A percentile compares a stretch with the other conserved stretches of the same genome.
Evolutionary conservation across 1,284 basidiomycete species (phyloP).

Genomic region (Ceratobasidium papillatum): DNA sequence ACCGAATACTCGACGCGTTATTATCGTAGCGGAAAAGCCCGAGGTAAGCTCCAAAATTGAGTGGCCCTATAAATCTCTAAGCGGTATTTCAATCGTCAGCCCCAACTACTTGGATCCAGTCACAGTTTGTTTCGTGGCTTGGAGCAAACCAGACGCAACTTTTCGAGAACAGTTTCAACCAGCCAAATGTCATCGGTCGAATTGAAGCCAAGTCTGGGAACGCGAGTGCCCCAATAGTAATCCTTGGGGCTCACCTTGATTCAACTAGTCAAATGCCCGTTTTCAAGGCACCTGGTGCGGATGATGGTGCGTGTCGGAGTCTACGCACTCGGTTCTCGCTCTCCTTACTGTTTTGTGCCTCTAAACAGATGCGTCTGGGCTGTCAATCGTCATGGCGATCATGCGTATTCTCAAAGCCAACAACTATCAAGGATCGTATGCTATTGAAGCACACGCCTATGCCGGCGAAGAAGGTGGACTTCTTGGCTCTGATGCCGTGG

Average conservation of each 20-base stretch:
- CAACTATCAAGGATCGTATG: slow-evolving; percentile 32
- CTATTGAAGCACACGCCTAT: slow-evolving; percentile 38
- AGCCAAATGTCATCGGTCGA: slow-evolving; percentile 37
- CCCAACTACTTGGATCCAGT: slow-evolving; percentile 39
- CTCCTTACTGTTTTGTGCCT: neutral
- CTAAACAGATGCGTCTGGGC: slow-evolving; percentile 42
- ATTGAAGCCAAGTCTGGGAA: slow-evolving; percentile 19
- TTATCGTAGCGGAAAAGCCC: slow-evolving; percentile 35
- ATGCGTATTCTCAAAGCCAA: slow-evolving; percentile 40
- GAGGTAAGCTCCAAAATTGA: slow-evolving; percentile 17
- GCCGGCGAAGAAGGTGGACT: slow-evolving; percentile 42
- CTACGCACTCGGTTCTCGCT: too few relatives aligned
- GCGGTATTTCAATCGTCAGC: too few relatives aligned
- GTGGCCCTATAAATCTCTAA: neutral
- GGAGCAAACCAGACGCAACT: slow-evolving; percentile 30
- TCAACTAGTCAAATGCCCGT: slow-evolving; percentile 38
- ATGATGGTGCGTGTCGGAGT: slow-evolving; percentile 34
- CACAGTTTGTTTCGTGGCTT: slow-evolving; percentile 29
- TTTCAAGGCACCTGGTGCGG: slow-evolving; percentile 40
- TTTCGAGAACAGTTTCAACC: slow-evolving; percentile 40
- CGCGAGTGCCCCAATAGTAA: neutral
- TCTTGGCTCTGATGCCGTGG: slow-evolving; percentile 38
- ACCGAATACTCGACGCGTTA: slow-evolving; percentile 41
- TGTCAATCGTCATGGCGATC: slow-evolving; percentile 37
- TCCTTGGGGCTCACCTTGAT: slow-evolving; percentile 42